Evolutionary conservation across 202 grass and related monocot genomes (phyloP).

Genomic region (Zoysia matrella): DNA sequence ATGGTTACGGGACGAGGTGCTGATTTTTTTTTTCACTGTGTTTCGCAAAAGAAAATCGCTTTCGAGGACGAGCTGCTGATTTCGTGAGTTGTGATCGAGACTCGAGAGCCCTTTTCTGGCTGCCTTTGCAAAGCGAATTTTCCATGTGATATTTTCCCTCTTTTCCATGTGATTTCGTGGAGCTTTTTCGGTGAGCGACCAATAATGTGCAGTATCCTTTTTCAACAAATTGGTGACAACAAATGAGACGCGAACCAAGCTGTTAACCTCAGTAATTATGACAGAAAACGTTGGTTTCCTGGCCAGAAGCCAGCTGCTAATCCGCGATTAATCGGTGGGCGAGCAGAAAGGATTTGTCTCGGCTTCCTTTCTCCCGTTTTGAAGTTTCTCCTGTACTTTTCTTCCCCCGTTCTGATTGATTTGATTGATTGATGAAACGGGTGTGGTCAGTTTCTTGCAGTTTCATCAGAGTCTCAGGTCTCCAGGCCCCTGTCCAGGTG

Average conservation of each 20-base stretch:
- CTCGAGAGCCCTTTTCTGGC: neutral
- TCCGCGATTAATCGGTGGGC: neutral
- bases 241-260: neutral
- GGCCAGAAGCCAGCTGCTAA: conserved; percentile 25
- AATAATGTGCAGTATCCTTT: neutral
- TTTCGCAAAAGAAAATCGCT: too few relatives aligned
- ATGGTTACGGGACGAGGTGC: too few relatives aligned
- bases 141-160: neutral
- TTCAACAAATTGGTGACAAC: neutral
- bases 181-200: conserved; percentile 9
- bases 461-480: neutral
- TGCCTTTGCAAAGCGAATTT: neutral
- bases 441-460: conserved; percentile 19
- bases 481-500: neutral
- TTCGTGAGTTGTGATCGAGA: neutral
- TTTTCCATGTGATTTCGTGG: conserved; percentile 41
- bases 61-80: neutral
- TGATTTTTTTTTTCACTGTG: too few relatives aligned
- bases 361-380: neutral
- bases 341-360: neutral
- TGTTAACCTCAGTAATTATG: conserved; percentile 3
- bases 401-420: too few relatives aligned
- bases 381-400: neutral
- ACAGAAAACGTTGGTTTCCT: neutral
- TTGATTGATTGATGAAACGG: too few relatives aligned